Evolutionary conservation across 345 rosid species (phyloP).

Genomic region (Syzygium grande): DNA sequence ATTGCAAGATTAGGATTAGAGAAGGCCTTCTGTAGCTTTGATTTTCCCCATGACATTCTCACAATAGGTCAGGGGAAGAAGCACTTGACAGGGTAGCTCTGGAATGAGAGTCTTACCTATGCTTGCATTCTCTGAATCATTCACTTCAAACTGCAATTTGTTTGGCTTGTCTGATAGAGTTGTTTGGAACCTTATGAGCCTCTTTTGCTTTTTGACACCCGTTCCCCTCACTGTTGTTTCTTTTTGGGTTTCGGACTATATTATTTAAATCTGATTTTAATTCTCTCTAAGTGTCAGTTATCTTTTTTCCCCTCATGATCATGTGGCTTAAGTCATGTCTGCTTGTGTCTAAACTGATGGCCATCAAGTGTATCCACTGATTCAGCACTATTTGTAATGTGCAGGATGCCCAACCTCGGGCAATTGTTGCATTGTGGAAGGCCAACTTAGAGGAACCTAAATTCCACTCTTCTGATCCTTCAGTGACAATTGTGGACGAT

Average conservation of each 20-base stretch:
- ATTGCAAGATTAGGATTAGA: background rate
- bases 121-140: background rate
- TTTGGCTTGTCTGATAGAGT: background rate
- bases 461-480: conserved; percentile 58
- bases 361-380: background rate
- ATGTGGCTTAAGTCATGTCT: background rate
- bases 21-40: background rate
- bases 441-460: conserved; percentile 82
- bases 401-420: conserved; percentile 90
- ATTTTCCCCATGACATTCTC: background rate
- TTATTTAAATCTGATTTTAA: background rate
- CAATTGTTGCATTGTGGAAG: conserved; percentile 71
- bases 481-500: conserved; percentile 67
- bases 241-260: background rate
- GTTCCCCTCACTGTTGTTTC: background rate
- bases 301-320: background rate
- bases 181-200: background rate
- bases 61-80: background rate
- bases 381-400: background rate
- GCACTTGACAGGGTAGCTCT: background rate
- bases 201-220: background rate
- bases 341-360: background rate
- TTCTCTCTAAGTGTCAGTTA: background rate
- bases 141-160: background rate
- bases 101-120: background rate